Base-by-base conservation (phyloP, 2,329 filamentous ascomycete genomes). In the Penicillium sp. region DNA sequence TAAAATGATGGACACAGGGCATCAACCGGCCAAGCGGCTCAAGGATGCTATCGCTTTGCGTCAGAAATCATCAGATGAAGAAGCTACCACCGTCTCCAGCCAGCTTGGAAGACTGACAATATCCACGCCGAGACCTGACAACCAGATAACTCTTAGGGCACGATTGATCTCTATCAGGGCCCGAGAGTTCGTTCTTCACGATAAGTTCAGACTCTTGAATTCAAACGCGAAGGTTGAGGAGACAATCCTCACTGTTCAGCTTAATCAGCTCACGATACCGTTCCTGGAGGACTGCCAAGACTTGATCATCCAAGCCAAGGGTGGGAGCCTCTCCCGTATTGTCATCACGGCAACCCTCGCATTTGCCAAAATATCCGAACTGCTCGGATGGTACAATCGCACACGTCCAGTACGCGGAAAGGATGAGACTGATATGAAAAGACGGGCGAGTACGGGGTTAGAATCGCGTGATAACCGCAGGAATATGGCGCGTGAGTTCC, bases 21-120 rank as follows among this genome's bases (percentile, higher is more conserved):
- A 59, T n/a, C 42, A 57, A 21, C 57, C 57, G 18, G 44, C 32
- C 16, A 54, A 57, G 45, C 42, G 54, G 38, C 57, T 59, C 9
- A 59, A 37, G 27, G 54, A 59, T 50, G 50, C 54, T 0, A 57
- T 59, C 39, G 4, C 38, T 1, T 32, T 32, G 13, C 38, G n/a
- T 13, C 21, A 56, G 25, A 51, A 48, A 13, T 31, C 16, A 35
- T 29, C 27, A 10, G 27, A 29, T 29, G 27, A 29, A 3, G 27
- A 29, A 10, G 27, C 27, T 29, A 29, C 3, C 27, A 25, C 25
- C 25, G 25, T 25, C 25, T 25, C 25, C 25, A 25, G 25, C 25
- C 25, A 27, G 8, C 25, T 27, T 27, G 25, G 8, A 27, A 27
- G 25, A 27, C 7, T 27, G 25, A 27, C 25, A 27, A 27, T 27